A percentile compares a stretch with the other conserved stretches of the same genome.
Conservation (phyloP, 148 eudicot species). For the Chenopodium quinoa region DNA sequence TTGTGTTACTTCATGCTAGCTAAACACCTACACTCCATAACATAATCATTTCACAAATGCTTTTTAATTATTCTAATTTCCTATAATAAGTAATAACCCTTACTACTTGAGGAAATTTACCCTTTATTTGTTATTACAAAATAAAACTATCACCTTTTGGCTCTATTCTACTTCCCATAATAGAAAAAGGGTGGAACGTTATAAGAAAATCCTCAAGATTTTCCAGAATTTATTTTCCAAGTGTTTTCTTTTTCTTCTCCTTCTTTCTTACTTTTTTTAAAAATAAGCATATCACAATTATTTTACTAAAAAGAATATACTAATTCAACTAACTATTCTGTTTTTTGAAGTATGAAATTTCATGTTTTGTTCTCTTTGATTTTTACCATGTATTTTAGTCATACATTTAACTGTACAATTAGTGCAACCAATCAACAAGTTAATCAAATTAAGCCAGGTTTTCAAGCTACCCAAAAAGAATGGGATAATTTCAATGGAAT, state of each 20-base stretch:
- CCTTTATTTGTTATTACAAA: neutral
- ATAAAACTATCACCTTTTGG: neutral
- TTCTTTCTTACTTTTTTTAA: neutral
- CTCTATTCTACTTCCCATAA: neutral
- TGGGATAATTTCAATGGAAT: constrained; percentile 20
- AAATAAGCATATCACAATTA: too few species aligned
- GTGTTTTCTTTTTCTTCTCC: constrained; percentile 4
- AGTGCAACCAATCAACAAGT: neutral
- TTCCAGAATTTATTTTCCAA: neutral
- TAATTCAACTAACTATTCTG: neutral
- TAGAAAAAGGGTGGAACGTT: neutral
- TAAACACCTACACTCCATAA: neutral
- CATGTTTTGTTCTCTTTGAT: neutral
- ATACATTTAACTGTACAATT: neutral
- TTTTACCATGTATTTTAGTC: neutral
- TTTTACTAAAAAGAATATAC: too few species aligned
- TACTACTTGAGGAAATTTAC: neutral
- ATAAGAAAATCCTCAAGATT: neutral
- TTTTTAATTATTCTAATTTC: neutral
- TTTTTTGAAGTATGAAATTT: too few species aligned
- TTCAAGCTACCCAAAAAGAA: constrained; percentile 5
- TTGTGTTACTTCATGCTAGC: neutral
- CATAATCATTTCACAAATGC: neutral
- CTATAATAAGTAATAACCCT: neutral
- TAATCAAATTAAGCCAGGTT: neutral